Conservation (phyloP, 139 green algal genomes). For the Ostreobium quekettii region DNA sequence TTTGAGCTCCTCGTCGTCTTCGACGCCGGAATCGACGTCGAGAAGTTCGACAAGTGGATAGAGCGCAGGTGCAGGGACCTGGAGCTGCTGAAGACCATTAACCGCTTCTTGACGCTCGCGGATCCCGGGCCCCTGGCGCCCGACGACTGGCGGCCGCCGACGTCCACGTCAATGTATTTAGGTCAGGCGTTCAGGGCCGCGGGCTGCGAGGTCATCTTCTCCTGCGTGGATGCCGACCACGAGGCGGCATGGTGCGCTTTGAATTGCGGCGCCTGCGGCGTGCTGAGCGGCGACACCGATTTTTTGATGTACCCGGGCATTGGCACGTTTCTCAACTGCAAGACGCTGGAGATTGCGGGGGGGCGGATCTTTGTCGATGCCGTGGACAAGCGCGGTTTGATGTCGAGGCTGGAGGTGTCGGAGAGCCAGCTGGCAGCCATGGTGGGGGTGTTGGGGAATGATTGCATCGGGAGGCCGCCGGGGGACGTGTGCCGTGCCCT, state of each 20-base stretch:
- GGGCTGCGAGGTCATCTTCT: constrained; percentile 8
- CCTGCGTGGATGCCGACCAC: constrained; percentile 6
- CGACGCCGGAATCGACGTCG: not conserved
- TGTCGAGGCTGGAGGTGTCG: constrained; percentile 3
- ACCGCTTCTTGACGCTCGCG: not conserved
- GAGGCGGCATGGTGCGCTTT: constrained; percentile 2
- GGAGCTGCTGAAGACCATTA: not conserved
- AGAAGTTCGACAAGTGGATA: not conserved
- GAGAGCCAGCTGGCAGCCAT: constrained; percentile 12
- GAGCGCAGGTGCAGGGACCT: constrained; percentile 6
- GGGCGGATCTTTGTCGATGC: constrained; percentile 2
- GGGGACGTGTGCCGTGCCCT: not conserved
- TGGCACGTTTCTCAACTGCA: not conserved
- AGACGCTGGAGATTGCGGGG: not conserved
- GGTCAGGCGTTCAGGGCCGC: constrained; percentile 8
- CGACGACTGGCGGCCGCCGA: not conserved
- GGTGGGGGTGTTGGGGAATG: constrained; percentile 11
- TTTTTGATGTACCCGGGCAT: constrained; percentile 17
- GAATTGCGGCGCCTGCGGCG: constrained; percentile 4
- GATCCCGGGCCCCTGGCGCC: not conserved
- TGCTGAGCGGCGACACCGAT: constrained; percentile 11
- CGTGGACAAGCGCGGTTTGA: not conserved
- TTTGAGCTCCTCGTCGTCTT: constrained; percentile 3
- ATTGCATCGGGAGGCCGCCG: not conserved
- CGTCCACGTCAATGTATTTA: not conserved